Conservation (phyloP, 306 rosid genomes). For the Hippophae gyantsensis region DNA sequence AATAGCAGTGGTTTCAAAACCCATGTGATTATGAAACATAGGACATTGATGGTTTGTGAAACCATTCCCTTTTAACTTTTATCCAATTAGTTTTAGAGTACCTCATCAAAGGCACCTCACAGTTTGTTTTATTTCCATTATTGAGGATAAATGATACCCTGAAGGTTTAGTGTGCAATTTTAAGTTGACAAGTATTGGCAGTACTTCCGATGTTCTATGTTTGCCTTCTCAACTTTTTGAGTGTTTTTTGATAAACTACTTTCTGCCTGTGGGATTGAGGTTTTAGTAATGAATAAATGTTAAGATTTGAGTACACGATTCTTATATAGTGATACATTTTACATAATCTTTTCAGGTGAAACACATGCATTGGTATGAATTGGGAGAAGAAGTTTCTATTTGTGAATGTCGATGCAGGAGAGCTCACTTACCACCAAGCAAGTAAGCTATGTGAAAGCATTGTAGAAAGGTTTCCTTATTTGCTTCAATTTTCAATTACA, state of each 20-base stretch:
- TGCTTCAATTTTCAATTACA: not conserved
- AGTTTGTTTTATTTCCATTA: too few species aligned
- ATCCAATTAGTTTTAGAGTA: too few species aligned
- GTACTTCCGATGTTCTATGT: too few species aligned
- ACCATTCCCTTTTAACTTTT: too few species aligned
- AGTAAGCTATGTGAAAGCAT: conserved; percentile 37
- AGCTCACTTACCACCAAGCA: conserved; percentile 91
- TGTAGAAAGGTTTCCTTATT: conserved; percentile 1
- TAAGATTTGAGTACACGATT: too few species aligned
- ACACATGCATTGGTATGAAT: conserved; percentile 87
- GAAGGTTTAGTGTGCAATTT: too few species aligned
- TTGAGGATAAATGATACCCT: too few species aligned
- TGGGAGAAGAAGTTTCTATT: conserved; percentile 60
- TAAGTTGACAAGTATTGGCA: too few species aligned
- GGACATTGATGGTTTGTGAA: conserved; percentile 41
- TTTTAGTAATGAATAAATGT: not conserved
- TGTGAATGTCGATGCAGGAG: conserved; percentile 95
- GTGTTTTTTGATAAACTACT: too few species aligned
- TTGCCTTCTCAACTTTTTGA: too few species aligned
- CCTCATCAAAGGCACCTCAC: too few species aligned
- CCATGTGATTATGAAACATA: conserved; percentile 59
- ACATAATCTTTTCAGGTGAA: conserved; percentile 44
- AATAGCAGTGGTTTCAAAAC: conserved; percentile 58
- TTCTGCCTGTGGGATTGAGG: conserved; percentile 1
- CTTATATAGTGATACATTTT: not conserved